These are phyloP conservation scores for Pharus latifolius DNA, from an alignment of 176 grass and related monocot genomes.

Conservation along the genomic window DNA sequence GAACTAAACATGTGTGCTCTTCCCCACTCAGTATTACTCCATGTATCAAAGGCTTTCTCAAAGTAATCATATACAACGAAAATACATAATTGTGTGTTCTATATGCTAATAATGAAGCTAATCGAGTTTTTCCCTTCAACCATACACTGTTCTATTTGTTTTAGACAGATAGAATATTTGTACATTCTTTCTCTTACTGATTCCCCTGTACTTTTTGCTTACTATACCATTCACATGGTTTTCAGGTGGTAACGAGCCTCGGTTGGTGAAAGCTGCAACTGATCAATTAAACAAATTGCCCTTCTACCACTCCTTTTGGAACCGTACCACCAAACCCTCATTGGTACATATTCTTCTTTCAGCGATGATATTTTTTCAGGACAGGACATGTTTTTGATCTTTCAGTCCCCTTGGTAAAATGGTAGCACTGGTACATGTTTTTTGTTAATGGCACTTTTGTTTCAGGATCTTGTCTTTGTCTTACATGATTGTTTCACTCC, in stretches of 20 bases:
- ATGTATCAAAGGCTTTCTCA: no score
- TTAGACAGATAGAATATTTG: no score
- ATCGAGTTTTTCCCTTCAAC: no score
- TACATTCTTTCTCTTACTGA: background rate
- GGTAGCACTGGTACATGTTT: no score
- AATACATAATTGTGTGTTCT: no score
- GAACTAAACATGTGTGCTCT: no score
- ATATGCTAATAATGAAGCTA: no score
- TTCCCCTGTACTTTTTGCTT: background rate
- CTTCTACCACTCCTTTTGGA: conserved; percentile 98
- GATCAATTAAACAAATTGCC: conserved; percentile 83
- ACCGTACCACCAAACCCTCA: conserved; percentile 87
- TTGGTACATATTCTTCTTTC: conserved; percentile 41
- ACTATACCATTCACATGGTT: conserved; percentile 9
- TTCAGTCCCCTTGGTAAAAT: no score
- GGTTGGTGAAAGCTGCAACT: conserved; percentile 74
- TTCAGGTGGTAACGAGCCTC: conserved; percentile 88
- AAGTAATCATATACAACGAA: no score
- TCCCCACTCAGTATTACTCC: no score
- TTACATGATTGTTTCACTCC: background rate
- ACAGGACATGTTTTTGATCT: background rate
- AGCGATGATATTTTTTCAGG: no score
- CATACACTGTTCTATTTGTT: no score
- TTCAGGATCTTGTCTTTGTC: background rate
- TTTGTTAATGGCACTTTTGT: background rate